These are phyloP conservation scores for Lactifluus hygrophoroides DNA, from an alignment of 768 basidiomycete genomes.

Conservation along the genomic window DNA sequence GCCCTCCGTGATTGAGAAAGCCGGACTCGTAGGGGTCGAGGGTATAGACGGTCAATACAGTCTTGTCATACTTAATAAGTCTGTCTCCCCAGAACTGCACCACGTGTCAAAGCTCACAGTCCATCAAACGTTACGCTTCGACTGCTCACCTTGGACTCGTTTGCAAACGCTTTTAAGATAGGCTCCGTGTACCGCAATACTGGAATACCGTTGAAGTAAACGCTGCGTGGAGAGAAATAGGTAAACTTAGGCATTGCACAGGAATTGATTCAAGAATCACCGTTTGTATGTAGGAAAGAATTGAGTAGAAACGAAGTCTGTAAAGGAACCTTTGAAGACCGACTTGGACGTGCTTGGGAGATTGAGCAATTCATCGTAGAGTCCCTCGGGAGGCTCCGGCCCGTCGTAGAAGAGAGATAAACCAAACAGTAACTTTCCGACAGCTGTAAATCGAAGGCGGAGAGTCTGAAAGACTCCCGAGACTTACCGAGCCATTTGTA, in stretches of 20 bases:
- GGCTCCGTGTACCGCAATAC: neutral
- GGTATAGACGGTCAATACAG: constrained; percentile 36
- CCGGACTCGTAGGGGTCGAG: constrained; percentile 9
- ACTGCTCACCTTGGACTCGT: constrained; percentile 3
- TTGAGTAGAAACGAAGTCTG: constrained; percentile 28
- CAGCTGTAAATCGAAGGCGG: constrained; percentile 22
- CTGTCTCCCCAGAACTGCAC: constrained; percentile 38
- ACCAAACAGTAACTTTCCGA: neutral
- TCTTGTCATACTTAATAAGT: constrained; percentile 29
- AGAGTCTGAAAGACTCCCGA: constrained; percentile 31
- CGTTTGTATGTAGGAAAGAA: constrained; percentile 23
- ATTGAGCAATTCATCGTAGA: constrained; percentile 39
- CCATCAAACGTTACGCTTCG: no score
- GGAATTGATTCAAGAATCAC: neutral
- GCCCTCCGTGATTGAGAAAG: constrained; percentile 12
- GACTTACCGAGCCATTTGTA: neutral
- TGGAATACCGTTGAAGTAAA: neutral
- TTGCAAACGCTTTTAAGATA: neutral
- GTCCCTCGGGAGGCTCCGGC: constrained; percentile 35
- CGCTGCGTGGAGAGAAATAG: constrained; percentile 12
- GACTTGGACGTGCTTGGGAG: constrained; percentile 31
- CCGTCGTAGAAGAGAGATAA: constrained; percentile 44
- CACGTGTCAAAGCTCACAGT: neutral
- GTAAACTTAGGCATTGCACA: neutral
- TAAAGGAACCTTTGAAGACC: constrained; percentile 30